Evolutionary conservation across 495 filamentous ascomycete genomes (phyloP), one percentile per base, ranked within the genome.

Genomic region (Penicillium antarcticum): DNA sequence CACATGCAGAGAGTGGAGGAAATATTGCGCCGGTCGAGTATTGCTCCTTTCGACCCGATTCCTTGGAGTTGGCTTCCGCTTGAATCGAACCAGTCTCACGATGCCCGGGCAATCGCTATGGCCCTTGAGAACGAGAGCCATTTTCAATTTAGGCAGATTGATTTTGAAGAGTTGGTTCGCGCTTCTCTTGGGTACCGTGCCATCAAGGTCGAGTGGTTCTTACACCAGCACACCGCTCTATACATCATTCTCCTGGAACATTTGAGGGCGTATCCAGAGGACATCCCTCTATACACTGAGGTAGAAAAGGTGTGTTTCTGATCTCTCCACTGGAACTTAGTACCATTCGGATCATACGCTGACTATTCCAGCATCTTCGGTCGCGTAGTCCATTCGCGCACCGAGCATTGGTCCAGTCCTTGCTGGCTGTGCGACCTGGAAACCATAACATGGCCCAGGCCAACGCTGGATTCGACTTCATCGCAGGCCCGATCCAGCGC

Each of bases 1-100:
- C 70, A 72, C 47, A 23, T 64, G 17, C 73, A 76, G 42, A 67
- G 69, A 42, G 73, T 76, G n/a, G 73, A 76, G 39, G 71, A 74
- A 31, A 72, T 76, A 19, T 9, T 76, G 16, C 60, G 66, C 12
- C 64, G 70, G 10, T 70, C 63, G 45, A 60, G 56, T 14, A 56
- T 57, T 0, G 45, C 47, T 13, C 37, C 52, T 2, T 56, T 67
- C 9, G 48, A 64, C 14, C 50, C 52, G 1, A 53, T 61, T 14
- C 55, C 62, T 13, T 76, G 73, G 73, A 63, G 60, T 32, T 74
- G 73, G 71, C 63, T 72, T 24, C 73, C 73, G 8, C 57, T 61
- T 5, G 56, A 57, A 11, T 52, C 51, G 14, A 57, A 55, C 10
- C 55, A 53, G 19, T 42, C 48, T 0, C 39, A 56, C 7, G 63